phyloP scores from a whole-genome alignment of 345 rosid species.

The Nasturtium officinale region DNA sequence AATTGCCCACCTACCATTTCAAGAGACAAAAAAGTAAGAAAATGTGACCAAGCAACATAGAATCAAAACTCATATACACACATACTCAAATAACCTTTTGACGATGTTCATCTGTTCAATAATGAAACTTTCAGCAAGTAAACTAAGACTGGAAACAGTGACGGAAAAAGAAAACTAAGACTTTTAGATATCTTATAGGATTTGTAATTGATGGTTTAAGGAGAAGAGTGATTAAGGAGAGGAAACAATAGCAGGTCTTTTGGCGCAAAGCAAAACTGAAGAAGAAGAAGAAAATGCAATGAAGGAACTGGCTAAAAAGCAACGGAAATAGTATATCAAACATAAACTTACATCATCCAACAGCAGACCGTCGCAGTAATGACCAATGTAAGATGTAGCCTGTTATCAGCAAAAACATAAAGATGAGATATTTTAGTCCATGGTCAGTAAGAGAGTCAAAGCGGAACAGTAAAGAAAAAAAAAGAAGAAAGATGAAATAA shows the following conservation, averaged over 20 bases:
- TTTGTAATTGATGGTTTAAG: neutral
- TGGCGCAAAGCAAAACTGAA: neutral
- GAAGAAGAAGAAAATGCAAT: neutral
- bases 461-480: slow-evolving; percentile 4
- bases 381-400: slow-evolving; percentile 87
- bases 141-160: neutral
- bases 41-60: slow-evolving; percentile 1
- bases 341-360: slow-evolving; percentile 91
- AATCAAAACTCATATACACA: neutral
- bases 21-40: slow-evolving; percentile 13
- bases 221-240: neutral
- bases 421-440: slow-evolving; percentile 3
- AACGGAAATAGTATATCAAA: slow-evolving; percentile 9
- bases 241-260: neutral
- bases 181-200: neutral
- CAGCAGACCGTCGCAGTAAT: slow-evolving; percentile 91
- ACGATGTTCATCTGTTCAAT: slow-evolving; percentile 5
- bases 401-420: slow-evolving; percentile 46
- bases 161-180: too few relatives aligned
- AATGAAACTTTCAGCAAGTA: neutral
- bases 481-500: neutral
- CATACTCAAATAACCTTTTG: neutral
- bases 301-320: neutral
- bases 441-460: neutral
- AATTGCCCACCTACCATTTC: slow-evolving; percentile 85